A percentile compares a stretch with the other conserved stretches of the same genome.
Evolutionary conservation across 768 basidiomycete genomes (phyloP).

Genomic region (Cubamyces sp.): DNA sequence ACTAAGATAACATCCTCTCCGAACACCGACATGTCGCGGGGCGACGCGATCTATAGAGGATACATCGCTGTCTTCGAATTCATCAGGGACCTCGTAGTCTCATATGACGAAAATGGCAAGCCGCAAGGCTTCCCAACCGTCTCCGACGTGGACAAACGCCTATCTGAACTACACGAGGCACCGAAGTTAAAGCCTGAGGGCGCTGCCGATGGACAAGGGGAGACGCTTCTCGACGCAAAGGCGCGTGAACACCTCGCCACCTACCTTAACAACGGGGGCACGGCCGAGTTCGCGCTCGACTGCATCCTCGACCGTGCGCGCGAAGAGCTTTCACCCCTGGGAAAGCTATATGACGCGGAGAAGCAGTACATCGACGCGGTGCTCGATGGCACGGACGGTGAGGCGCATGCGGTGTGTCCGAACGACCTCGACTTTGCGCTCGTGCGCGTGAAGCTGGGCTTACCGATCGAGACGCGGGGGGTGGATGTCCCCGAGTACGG

Average conservation of each 20-base stretch:
- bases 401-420: constrained; percentile 32
- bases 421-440: constrained; percentile 38
- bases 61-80: constrained; percentile 33
- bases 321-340: constrained; percentile 34
- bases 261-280: constrained; percentile 35
- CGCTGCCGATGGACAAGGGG: background rate
- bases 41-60: constrained; percentile 34
- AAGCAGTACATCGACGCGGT: constrained; percentile 26
- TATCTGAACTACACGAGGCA: constrained; percentile 1
- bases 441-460: constrained; percentile 34
- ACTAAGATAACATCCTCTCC: constrained; percentile 13
- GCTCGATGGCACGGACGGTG: constrained; percentile 12
- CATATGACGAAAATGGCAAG: constrained; percentile 2
- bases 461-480: constrained; percentile 24
- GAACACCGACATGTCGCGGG: background rate
- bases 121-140: constrained; percentile 25
- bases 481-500: background rate
- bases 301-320: constrained; percentile 33
- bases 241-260: constrained; percentile 18
- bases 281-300: constrained; percentile 35
- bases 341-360: constrained; percentile 30
- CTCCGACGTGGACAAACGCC: constrained; percentile 14
- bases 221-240: background rate
- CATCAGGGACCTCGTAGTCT: constrained; percentile 27
- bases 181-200: background rate